Base-by-base conservation (phyloP, 2,329 filamentous ascomycete genomes). In the Massarina eburnea region DNA sequence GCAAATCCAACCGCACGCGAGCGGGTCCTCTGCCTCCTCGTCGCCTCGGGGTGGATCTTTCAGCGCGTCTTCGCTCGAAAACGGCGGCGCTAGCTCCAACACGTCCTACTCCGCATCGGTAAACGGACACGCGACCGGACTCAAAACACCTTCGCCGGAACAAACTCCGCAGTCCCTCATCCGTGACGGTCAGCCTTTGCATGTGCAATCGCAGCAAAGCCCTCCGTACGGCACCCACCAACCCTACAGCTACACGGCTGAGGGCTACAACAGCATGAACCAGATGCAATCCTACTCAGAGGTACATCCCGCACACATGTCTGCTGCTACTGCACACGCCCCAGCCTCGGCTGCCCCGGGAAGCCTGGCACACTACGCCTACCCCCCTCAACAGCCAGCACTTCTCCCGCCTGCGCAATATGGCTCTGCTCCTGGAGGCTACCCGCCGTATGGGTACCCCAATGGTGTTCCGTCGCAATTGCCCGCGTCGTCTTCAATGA, bases 211-310 rank as follows among this genome's bases (percentile, higher is more conserved):
- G 51, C 64, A 66, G 45, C 68, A 71, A 52, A 61, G 67, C 49
- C 68, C 70, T 43, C 66, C 68, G 41, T 73, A 71, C 66, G 62
- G 61, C 45, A 61, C 55, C 41, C 70, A 72, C 49, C 66, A 66
- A 54, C 58, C 61, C 58, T 71, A 68, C 64, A 61, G 61, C 55
- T 70, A 69, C 51, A 51, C 59, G 46, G 52, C 57, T 36, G 62
- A 65, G 43, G 62, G 66, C 44, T 76, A 76, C 66, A 66, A 63
- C 70, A 76, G 71, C 72, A 96, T 96, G 91, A 95, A 95, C 76
- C 86, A 87, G 72, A 80, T 81, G 61, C 82, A 84, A 64, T 79
- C 84, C 58, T 92, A 95, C 61, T 88, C 95, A 85, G 94, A 95
- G 71, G 91, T 94, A 65, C 80, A 85, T 67, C 76, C 82, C 54